Evolutionary conservation across 352 stramenopile species (phyloP).

Genomic region (Globisporangium polare): DNA sequence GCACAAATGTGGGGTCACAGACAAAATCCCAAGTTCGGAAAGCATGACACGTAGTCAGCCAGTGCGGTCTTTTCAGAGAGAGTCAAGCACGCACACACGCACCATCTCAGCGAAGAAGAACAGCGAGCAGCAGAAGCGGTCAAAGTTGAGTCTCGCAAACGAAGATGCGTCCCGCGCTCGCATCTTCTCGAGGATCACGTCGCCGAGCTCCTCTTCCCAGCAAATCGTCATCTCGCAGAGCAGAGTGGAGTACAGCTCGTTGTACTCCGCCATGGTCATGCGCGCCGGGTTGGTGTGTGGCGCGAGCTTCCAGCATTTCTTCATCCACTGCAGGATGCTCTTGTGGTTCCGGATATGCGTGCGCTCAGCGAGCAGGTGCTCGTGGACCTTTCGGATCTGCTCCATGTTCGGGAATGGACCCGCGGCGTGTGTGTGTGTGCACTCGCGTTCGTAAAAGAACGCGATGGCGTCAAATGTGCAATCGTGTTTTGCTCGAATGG

Average conservation of each 20-base stretch:
- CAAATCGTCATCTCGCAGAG: slow-evolving; percentile 63
- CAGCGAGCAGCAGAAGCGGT: slow-evolving; percentile 56
- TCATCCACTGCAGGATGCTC: slow-evolving; percentile 33
- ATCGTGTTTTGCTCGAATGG: background rate
- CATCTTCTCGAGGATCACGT: slow-evolving; percentile 43
- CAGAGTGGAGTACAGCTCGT: slow-evolving; percentile 44
- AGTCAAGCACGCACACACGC: background rate
- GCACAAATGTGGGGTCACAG: background rate
- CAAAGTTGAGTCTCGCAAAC: slow-evolving; percentile 34
- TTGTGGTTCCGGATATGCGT: slow-evolving; percentile 45
- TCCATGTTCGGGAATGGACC: slow-evolving; percentile 26
- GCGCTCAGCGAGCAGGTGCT: slow-evolving; percentile 37
- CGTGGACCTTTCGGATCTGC: slow-evolving; percentile 30
- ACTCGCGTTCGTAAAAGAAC: background rate
- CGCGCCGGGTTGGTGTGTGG: slow-evolving; percentile 10
- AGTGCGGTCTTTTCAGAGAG: background rate
- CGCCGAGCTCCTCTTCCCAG: slow-evolving; percentile 52
- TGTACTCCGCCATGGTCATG: slow-evolving; percentile 36
- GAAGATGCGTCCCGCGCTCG: slow-evolving; percentile 35
- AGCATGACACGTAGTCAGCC: background rate
- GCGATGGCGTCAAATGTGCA: background rate
- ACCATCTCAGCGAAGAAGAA: slow-evolving; percentile 64
- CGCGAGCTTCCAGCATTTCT: slow-evolving; percentile 32
- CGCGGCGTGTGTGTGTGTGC: background rate
- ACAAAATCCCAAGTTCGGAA: background rate